Evolutionary conservation across 129 eudicot genomes (phyloP).

Genomic region (Heracleum sosnowskyi): DNA sequence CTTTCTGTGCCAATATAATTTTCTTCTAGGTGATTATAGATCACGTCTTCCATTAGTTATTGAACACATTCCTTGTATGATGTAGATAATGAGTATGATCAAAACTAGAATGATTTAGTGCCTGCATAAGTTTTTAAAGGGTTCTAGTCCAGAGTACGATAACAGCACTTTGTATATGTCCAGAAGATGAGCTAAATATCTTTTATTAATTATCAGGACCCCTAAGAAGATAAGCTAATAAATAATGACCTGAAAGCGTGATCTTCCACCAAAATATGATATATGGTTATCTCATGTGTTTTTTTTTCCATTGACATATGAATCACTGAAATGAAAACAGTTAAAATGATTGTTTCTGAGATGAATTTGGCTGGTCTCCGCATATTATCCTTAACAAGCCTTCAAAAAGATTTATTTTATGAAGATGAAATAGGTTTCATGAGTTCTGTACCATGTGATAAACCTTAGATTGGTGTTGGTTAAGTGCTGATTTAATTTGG

Average conservation of each 20-base stretch:
- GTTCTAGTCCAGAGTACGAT: neutral
- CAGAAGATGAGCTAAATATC: neutral
- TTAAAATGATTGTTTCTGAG: neutral
- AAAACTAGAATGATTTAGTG: neutral
- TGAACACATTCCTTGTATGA: neutral
- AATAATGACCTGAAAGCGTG: neutral
- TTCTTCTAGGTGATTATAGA: neutral
- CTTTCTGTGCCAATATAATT: neutral
- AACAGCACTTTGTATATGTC: neutral
- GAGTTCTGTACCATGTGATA: neutral
- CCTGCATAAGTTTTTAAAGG: neutral
- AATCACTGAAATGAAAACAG: neutral
- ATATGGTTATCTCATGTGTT: no score
- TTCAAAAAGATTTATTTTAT: no score
- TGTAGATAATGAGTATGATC: neutral
- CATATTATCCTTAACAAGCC: neutral
- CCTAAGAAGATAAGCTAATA: neutral
- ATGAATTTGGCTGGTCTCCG: neutral
- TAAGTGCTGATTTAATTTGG: neutral
- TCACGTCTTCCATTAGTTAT: neutral
- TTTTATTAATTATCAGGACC: neutral
- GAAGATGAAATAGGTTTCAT: neutral
- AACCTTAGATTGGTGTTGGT: neutral
- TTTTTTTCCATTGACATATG: neutral
- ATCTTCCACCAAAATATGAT: neutral